A percentile compares a stretch with the other conserved stretches of the same genome.
Conservation (phyloP, 164 flowering plant species). For the Annona cherimola region DNA sequence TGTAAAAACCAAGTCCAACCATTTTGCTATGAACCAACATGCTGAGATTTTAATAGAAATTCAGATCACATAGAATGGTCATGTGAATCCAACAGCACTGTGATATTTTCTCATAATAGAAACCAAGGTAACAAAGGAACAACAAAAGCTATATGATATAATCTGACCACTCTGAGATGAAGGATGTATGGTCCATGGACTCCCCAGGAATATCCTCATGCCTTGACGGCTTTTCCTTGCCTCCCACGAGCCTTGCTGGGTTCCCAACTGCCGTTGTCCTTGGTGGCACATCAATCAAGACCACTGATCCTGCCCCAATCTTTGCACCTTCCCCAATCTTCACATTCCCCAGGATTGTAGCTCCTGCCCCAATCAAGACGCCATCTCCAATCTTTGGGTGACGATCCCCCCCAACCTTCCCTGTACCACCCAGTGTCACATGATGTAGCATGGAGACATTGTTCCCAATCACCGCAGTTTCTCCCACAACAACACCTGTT, state of each 20-base stretch:
- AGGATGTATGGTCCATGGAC: constrained; percentile 69
- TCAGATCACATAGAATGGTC: not conserved
- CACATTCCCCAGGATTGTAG: constrained; percentile 48
- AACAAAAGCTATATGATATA: constrained; percentile 34
- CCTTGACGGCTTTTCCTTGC: constrained; percentile 41
- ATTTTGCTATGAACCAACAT: not conserved
- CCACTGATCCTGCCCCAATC: constrained; percentile 62
- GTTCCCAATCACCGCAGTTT: constrained; percentile 63
- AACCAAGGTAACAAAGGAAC: no score
- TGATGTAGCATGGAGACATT: constrained; percentile 61
- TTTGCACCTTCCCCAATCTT: constrained; percentile 63
- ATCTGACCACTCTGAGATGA: constrained; percentile 63
- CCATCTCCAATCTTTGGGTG: constrained; percentile 73
- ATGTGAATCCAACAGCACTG: not conserved
- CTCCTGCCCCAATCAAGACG: constrained; percentile 58
- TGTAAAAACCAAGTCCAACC: not conserved
- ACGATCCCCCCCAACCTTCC: constrained; percentile 49
- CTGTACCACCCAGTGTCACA: constrained; percentile 65
- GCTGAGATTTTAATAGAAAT: not conserved
- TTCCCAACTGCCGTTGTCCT: constrained; percentile 64
- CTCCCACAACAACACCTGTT: constrained; percentile 64
- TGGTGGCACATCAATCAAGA: constrained; percentile 58
- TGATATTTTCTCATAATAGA: not conserved
- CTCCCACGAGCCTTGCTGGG: constrained; percentile 63
- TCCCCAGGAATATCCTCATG: constrained; percentile 58